These are phyloP conservation scores for Boechera stricta DNA, from an alignment of 345 rosid genomes.

Conservation along the genomic window DNA sequence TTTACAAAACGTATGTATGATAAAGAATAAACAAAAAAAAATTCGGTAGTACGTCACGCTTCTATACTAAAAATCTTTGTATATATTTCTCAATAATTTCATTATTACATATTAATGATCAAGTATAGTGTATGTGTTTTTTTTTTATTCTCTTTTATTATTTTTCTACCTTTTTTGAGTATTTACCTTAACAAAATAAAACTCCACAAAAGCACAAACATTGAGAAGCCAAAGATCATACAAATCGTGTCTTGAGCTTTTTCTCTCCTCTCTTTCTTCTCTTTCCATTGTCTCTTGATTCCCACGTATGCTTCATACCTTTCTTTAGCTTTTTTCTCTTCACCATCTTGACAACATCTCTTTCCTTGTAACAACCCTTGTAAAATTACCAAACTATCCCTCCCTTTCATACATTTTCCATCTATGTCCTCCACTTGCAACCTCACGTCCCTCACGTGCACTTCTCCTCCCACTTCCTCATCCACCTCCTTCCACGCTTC, in stretches of 20 bases:
- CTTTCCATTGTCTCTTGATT: slow-evolving; percentile 48
- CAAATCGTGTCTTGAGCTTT: slow-evolving; percentile 46
- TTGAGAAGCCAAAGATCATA: slow-evolving; percentile 50
- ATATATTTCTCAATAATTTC: slow-evolving; percentile 8
- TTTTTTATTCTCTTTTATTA: not conserved
- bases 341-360: slow-evolving; percentile 48
- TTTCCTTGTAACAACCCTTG: slow-evolving; percentile 51
- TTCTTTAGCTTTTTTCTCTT: slow-evolving; percentile 14
- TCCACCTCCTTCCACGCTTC: slow-evolving; percentile 56
- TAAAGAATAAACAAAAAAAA: not conserved
- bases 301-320: slow-evolving; percentile 53
- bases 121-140: too few relatives aligned
- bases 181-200: slow-evolving; percentile 52
- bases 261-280: slow-evolving; percentile 46
- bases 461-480: slow-evolving; percentile 67
- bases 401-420: slow-evolving; percentile 69
- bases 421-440: slow-evolving; percentile 80
- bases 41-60: not conserved
- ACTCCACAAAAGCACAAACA: slow-evolving; percentile 63
- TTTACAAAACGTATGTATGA: not conserved
- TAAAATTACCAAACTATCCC: slow-evolving; percentile 69
- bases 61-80: not conserved
- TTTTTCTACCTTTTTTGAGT: not conserved
- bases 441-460: slow-evolving; percentile 74
- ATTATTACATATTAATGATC: slow-evolving; percentile 17